Percentiles rank a stretch among this genome's conserved stretches.
phyloP scores from a whole-genome alignment of 73 alveolate species.

The Blepharisma japonicum region DNA sequence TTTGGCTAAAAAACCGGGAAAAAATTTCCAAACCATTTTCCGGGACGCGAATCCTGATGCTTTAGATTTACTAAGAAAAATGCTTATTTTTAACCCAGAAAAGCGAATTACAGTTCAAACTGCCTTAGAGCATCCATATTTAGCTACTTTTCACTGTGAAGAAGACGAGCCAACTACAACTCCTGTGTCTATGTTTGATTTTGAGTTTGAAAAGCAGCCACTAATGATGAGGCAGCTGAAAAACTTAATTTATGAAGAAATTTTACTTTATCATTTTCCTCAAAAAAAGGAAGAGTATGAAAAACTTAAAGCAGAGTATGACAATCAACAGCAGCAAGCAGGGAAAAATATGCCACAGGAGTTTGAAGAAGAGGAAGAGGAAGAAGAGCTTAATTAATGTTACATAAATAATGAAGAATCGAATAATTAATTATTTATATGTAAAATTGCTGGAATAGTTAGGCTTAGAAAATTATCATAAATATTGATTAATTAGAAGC shows the following conservation, averaged over 20 bases:
- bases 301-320: slow-evolving; percentile 38
- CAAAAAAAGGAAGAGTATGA: slow-evolving; percentile 52
- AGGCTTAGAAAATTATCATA: too few relatives aligned
- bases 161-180: slow-evolving; percentile 62
- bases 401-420: too few relatives aligned
- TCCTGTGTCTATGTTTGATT: slow-evolving; percentile 51
- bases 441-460: too few relatives aligned
- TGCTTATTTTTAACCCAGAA: slow-evolving; percentile 76
- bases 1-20: slow-evolving; percentile 56
- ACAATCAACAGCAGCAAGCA: background rate
- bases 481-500: too few relatives aligned
- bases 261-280: slow-evolving; percentile 52
- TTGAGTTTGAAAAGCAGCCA: slow-evolving; percentile 60
- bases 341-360: too few relatives aligned
- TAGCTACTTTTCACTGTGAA: slow-evolving; percentile 65
- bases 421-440: too few relatives aligned
- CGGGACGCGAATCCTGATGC: slow-evolving; percentile 65
- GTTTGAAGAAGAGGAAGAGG: too few relatives aligned
- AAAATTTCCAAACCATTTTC: slow-evolving; percentile 51
- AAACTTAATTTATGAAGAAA: slow-evolving; percentile 66
- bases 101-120: slow-evolving; percentile 87
- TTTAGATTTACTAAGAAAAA: slow-evolving; percentile 57
- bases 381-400: too few relatives aligned
- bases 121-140: slow-evolving; percentile 87
- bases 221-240: slow-evolving; percentile 46